Percentiles rank a stretch among this genome's conserved stretches.
Evolutionary conservation across 1,284 basidiomycete genomes (phyloP).

Genomic region (Cryptococcus depauperatus): DNA sequence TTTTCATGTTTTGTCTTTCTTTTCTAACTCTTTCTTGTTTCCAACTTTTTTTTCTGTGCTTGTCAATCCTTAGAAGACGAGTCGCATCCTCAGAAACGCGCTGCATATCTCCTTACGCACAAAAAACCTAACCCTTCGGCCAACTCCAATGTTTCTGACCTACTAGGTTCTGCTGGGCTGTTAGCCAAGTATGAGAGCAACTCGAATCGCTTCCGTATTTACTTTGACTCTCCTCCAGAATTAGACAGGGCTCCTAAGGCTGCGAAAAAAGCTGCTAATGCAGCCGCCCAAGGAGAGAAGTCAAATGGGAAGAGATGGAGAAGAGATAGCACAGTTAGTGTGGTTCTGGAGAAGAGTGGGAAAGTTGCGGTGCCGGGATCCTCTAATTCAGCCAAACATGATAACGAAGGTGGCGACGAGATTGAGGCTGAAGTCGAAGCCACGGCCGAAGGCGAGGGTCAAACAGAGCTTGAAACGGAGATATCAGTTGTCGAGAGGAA

Average conservation of each 20-base stretch:
- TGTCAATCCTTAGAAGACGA: constrained; percentile 19
- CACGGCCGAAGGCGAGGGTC: constrained; percentile 1
- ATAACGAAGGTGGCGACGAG: background rate
- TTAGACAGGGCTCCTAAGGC: constrained; percentile 40
- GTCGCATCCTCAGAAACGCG: constrained; percentile 29
- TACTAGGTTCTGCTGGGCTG: background rate
- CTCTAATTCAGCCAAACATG: background rate
- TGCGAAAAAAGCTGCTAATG: constrained; percentile 10
- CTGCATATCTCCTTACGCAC: constrained; percentile 36
- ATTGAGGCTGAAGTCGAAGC: constrained; percentile 1
- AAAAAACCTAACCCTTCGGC: constrained; percentile 27
- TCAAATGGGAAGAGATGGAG: background rate
- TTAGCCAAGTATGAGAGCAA: constrained; percentile 20
- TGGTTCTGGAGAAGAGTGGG: constrained; percentile 16
- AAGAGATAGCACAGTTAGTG: constrained; percentile 20
- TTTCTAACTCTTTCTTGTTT: background rate
- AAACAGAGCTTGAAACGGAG: constrained; percentile 6
- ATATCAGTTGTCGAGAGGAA: background rate
- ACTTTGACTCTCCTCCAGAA: constrained; percentile 46
- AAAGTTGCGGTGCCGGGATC: background rate
- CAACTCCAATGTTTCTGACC: constrained; percentile 1
- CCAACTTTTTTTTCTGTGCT: background rate
- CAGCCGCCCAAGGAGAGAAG: no score
- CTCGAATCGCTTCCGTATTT: constrained; percentile 45
- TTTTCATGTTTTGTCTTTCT: background rate